Evolutionary conservation across 1,139 yeast genomes (phyloP).

Genomic region (Blastobotrys illinoisensis): DNA sequence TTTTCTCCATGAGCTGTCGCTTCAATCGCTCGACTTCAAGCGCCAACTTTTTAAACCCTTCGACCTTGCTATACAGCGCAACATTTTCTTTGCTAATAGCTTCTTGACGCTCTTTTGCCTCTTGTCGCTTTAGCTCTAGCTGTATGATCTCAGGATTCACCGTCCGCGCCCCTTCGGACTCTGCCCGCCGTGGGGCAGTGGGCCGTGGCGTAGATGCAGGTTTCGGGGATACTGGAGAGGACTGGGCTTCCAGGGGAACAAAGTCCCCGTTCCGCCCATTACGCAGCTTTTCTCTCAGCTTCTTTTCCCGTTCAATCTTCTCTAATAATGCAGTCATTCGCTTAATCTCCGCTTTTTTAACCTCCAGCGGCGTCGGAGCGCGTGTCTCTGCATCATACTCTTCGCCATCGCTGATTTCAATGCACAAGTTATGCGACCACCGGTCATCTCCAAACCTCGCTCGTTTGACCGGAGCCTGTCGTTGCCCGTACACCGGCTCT

Average conservation of each 20-base stretch:
- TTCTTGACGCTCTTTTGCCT: not conserved
- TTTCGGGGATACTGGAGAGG: not conserved
- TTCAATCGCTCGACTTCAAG: constrained; percentile 16
- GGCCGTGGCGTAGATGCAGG: not conserved
- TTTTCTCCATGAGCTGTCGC: constrained; percentile 9
- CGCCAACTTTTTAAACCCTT: constrained; percentile 10
- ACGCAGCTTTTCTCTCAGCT: not conserved
- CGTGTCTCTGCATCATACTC: constrained; percentile 11
- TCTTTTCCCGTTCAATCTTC: constrained; percentile 10
- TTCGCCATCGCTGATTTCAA: constrained; percentile 23
- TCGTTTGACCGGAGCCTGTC: constrained; percentile 3
- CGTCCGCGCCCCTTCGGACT: not conserved
- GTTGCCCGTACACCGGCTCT: not conserved
- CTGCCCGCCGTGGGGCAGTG: not conserved
- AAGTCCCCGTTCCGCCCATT: not conserved
- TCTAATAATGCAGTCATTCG: constrained; percentile 13
- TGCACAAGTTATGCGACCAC: constrained; percentile 22
- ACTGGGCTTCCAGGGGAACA: not conserved
- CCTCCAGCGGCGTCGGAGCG: constrained; percentile 4
- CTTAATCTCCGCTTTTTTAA: constrained; percentile 12
- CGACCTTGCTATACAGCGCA: constrained; percentile 10
- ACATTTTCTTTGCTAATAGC: constrained; percentile 8
- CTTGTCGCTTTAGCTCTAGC: not conserved
- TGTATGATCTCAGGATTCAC: not conserved
- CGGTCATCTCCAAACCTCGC: constrained; percentile 34